These are phyloP conservation scores for Lithospermum erythrorhizon DNA, from an alignment of 257 asterid species.

Conservation along the genomic window DNA sequence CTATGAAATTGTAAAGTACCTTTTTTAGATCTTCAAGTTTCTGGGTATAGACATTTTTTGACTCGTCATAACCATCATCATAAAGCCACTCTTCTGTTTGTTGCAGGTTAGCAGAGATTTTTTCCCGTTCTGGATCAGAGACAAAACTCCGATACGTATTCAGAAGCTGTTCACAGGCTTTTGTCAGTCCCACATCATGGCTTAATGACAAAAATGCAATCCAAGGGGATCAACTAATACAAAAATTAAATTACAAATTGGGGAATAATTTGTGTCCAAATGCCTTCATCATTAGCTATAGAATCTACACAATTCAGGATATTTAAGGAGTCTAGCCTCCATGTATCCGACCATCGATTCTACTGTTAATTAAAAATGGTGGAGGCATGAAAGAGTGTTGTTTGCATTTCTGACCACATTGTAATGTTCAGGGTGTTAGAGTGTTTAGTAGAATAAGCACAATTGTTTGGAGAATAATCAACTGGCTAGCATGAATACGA, in stretches of 20 bases:
- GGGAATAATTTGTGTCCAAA: background rate
- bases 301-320: background rate
- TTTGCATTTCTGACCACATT: no score
- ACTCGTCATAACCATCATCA: slow-evolving; percentile 90
- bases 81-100: slow-evolving; percentile 94
- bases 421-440: no score
- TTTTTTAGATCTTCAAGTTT: slow-evolving; percentile 62
- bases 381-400: no score
- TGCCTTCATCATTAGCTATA: background rate
- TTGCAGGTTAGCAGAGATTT: slow-evolving; percentile 57
- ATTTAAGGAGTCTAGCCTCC: no score
- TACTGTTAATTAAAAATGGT: no score
- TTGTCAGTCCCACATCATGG: slow-evolving; percentile 1
- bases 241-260: no score
- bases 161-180: slow-evolving; percentile 39
- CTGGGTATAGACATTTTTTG: slow-evolving; percentile 60
- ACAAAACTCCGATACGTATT: slow-evolving; percentile 70
- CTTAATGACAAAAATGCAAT: slow-evolving; percentile 7
- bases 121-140: slow-evolving; percentile 60
- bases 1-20: slow-evolving; percentile 30
- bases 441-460: no score
- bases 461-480: no score
- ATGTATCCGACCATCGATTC: no score
- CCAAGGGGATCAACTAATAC: slow-evolving; percentile 3
- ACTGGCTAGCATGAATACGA: no score